Evolutionary conservation across 306 rosid species (phyloP).

Genomic region (Glycine tomentella): DNA sequence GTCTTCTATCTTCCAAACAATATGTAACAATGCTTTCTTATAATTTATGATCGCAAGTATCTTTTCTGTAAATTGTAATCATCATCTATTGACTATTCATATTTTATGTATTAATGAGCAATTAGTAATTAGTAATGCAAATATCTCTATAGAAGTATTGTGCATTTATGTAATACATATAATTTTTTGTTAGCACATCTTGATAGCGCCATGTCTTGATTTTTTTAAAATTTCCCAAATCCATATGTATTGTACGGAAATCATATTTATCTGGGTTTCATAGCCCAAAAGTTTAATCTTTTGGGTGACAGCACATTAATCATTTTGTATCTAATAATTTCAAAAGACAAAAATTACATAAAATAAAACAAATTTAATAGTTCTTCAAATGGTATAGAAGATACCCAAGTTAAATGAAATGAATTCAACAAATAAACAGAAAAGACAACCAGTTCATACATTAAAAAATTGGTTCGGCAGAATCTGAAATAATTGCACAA

Average conservation of each 20-base stretch:
- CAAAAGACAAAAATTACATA: constrained; percentile 3
- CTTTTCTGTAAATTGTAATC: background rate
- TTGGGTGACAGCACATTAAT: background rate
- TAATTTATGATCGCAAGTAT: background rate
- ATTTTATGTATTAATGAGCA: background rate
- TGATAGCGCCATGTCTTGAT: background rate
- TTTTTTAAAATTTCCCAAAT: background rate
- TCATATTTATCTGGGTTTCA: background rate
- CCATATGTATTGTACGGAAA: background rate
- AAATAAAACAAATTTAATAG: background rate
- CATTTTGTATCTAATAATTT: background rate
- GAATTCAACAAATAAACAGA: background rate
- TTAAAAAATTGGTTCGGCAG: background rate
- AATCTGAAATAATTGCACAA: constrained; percentile 24
- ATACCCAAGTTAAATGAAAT: constrained; percentile 10
- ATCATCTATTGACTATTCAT: background rate
- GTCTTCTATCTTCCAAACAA: background rate
- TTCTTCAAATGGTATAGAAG: constrained; percentile 8
- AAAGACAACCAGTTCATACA: background rate
- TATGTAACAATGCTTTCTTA: background rate
- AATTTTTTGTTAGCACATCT: background rate
- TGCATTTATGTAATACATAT: background rate
- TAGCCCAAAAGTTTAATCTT: background rate
- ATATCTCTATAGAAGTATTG: background rate
- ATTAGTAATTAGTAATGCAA: background rate